phyloP scores from a whole-genome alignment of 176 grass and related monocot species.

The Aegilops longissima region DNA sequence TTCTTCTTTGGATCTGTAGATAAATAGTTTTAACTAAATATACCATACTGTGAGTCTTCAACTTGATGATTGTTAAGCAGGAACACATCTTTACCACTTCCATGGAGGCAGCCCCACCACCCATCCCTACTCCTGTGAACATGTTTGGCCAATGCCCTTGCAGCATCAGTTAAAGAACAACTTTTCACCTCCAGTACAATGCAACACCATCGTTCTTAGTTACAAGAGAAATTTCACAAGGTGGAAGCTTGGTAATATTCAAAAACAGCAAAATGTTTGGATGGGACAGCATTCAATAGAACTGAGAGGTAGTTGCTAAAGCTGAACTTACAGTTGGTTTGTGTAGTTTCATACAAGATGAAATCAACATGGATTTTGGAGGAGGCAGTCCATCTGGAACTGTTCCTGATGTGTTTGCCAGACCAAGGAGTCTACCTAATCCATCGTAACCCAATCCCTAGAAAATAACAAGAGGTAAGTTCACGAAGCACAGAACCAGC shows the following conservation, averaged over 20 bases:
- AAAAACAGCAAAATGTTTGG: background rate
- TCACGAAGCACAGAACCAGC: slow-evolving; percentile 17
- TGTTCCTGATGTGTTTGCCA: slow-evolving; percentile 66
- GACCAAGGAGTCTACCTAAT: slow-evolving; percentile 64
- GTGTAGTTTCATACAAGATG: slow-evolving; percentile 63
- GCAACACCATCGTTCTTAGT: slow-evolving; percentile 26
- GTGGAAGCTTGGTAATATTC: background rate
- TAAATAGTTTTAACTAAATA: slow-evolving; percentile 30
- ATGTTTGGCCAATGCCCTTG: slow-evolving; percentile 94
- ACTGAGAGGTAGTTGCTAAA: background rate
- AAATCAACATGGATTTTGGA: slow-evolving; percentile 60
- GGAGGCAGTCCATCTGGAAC: slow-evolving; percentile 74
- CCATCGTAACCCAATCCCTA: slow-evolving; percentile 72
- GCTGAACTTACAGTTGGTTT: slow-evolving; percentile 68
- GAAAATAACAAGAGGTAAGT: slow-evolving; percentile 9
- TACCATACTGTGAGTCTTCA: background rate
- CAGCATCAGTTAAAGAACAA: slow-evolving; percentile 87
- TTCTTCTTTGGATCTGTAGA: slow-evolving; percentile 78
- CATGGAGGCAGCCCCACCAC: slow-evolving; percentile 77
- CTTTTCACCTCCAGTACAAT: slow-evolving; percentile 66
- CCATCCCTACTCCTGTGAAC: slow-evolving; percentile 67
- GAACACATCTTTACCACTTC: slow-evolving; percentile 58
- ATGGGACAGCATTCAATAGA: background rate
- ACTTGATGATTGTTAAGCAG: slow-evolving; percentile 23
- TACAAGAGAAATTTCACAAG: slow-evolving; percentile 15